A percentile compares a stretch with the other conserved stretches of the same genome.
These are phyloP conservation scores for Pharus latifolius DNA, from an alignment of 176 grass and related monocot genomes.

Conservation along the genomic window DNA sequence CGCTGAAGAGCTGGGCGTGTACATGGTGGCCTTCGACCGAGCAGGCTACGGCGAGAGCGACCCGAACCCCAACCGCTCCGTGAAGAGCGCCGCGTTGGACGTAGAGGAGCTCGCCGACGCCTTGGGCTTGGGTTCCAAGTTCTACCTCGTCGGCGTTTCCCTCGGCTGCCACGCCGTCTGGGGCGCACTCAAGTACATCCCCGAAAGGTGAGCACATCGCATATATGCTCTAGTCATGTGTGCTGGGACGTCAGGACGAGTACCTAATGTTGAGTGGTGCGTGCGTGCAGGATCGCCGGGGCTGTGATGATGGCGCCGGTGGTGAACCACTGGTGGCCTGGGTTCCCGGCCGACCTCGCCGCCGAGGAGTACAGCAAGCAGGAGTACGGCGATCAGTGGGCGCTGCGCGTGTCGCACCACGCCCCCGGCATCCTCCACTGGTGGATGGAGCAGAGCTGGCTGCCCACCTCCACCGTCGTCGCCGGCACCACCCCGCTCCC, in stretches of 20 bases:
- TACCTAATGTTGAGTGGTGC: neutral
- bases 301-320: constrained; percentile 54
- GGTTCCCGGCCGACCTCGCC: constrained; percentile 39
- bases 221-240: neutral
- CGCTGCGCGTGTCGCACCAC: constrained; percentile 59
- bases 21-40: constrained; percentile 72
- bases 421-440: constrained; percentile 59
- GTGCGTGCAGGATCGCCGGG: constrained; percentile 38
- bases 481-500: constrained; percentile 49
- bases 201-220: constrained; percentile 8
- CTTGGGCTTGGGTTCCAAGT: constrained; percentile 37
- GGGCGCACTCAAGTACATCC: constrained; percentile 50
- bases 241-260: neutral
- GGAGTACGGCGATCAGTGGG: constrained; percentile 62
- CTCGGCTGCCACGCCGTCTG: constrained; percentile 62
- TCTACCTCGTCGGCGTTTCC: constrained; percentile 50
- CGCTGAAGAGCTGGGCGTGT: constrained; percentile 51
- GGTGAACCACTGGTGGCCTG: constrained; percentile 78
- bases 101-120: constrained; percentile 54
- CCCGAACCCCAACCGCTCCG: constrained; percentile 42
- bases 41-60: constrained; percentile 69
- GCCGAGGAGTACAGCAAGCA: constrained; percentile 34
- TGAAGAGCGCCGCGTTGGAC: constrained; percentile 47
- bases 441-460: constrained; percentile 80
- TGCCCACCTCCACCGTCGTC: constrained; percentile 66